These are phyloP conservation scores for Podochytrium sp. DNA, from an alignment of 192 early-diverging fungal species.

Conservation along the genomic window DNA sequence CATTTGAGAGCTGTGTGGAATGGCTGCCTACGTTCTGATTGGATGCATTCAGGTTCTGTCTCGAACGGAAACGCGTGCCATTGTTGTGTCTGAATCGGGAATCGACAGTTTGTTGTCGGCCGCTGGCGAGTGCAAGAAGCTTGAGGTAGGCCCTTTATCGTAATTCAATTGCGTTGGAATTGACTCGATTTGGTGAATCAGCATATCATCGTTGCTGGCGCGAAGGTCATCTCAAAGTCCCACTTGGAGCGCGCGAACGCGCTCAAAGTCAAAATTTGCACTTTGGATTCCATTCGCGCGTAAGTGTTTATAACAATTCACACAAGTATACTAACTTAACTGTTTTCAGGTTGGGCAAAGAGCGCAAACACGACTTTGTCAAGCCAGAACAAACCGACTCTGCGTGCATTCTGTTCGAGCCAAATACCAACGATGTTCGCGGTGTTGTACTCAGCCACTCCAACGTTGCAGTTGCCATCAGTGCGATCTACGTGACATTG, in stretches of 20 bases:
- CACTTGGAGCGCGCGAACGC: not conserved
- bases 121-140: not conserved
- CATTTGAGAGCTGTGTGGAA: not conserved
- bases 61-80: conserved; percentile 1
- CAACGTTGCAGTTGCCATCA: conserved; percentile 4
- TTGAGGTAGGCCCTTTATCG: not conserved
- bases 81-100: not conserved
- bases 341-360: conserved; percentile 13
- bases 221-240: not conserved
- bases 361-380: not conserved
- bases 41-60: not conserved
- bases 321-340: not conserved
- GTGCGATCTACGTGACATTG: conserved; percentile 10
- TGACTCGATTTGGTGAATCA: not conserved
- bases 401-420: conserved; percentile 1
- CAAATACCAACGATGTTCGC: not conserved
- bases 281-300: not conserved
- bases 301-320: not conserved
- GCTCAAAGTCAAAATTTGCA: conserved; percentile 2
- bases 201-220: conserved; percentile 3
- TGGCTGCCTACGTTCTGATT: not conserved
- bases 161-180: too few species aligned
- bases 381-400: not conserved
- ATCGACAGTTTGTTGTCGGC: not conserved
- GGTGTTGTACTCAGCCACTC: conserved; percentile 4